Conservation (phyloP, 2,329 filamentous ascomycete species). For the Furcasterigmium furcatum region DNA sequence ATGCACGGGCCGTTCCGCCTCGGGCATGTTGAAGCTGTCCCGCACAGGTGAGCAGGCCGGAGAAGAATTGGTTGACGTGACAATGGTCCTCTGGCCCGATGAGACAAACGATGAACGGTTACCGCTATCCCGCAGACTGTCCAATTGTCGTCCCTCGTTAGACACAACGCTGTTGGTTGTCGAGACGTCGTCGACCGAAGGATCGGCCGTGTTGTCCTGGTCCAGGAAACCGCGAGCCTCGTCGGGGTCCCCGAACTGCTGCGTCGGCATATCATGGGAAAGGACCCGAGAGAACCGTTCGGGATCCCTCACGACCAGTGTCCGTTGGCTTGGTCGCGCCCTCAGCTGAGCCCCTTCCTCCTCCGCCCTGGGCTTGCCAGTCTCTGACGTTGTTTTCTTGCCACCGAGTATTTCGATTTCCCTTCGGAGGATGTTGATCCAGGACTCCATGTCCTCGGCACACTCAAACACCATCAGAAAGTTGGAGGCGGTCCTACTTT, state of each 20-base stretch:
- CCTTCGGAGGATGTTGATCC: constrained; percentile 65
- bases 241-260: constrained; percentile 15
- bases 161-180: constrained; percentile 55
- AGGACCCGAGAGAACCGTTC: constrained; percentile 40
- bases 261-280: constrained; percentile 26
- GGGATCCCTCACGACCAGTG: constrained; percentile 43
- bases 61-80: constrained; percentile 58
- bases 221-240: constrained; percentile 4
- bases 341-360: constrained; percentile 27
- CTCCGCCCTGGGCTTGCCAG: constrained; percentile 46
- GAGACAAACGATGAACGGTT: constrained; percentile 59
- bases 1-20: constrained; percentile 13
- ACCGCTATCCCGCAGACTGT: constrained; percentile 52
- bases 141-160: constrained; percentile 55
- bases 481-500: constrained; percentile 57
- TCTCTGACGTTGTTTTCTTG: constrained; percentile 59
- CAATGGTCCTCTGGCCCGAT: constrained; percentile 55
- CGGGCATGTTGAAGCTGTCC: constrained; percentile 39
- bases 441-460: constrained; percentile 72
- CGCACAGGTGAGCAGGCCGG: constrained; percentile 53
- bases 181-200: constrained; percentile 46
- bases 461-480: constrained; percentile 71
- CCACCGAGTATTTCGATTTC: constrained; percentile 71
- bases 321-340: constrained; percentile 40
- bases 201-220: constrained; percentile 19